Percentiles rank a stretch among this genome's conserved stretches.
Evolutionary conservation across 148 eudicot genomes (phyloP).

Genomic region (Nepenthes mirabilis): DNA sequence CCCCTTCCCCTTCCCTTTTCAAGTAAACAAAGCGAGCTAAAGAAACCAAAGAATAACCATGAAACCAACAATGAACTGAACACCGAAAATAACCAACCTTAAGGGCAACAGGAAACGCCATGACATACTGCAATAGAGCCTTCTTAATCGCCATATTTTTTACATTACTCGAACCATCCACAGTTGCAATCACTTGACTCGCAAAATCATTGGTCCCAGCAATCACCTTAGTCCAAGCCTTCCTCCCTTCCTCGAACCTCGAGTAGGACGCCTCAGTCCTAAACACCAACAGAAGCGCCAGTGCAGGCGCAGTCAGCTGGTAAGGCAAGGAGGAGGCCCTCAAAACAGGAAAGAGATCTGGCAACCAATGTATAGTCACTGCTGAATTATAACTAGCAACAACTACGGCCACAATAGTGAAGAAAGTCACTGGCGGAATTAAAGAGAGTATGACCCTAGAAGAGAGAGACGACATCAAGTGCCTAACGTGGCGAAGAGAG

Average conservation of each 20-base stretch:
- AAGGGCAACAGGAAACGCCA: constrained; percentile 89
- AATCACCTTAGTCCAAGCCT: constrained; percentile 86
- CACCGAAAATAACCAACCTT: constrained; percentile 41
- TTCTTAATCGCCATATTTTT: constrained; percentile 23
- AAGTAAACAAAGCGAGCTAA: too few species aligned
- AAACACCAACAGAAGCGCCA: constrained; percentile 83
- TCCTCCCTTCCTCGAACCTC: constrained; percentile 81
- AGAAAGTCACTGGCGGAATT: constrained; percentile 70
- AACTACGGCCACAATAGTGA: constrained; percentile 64
- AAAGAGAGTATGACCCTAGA: constrained; percentile 86
- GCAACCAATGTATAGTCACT: constrained; percentile 47
- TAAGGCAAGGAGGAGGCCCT: constrained; percentile 84
- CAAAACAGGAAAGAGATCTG: constrained; percentile 61
- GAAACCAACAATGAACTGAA: too few species aligned
- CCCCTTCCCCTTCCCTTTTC: too few species aligned
- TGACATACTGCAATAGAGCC: constrained; percentile 76
- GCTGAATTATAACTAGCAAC: constrained; percentile 68
- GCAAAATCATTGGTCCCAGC: constrained; percentile 70
- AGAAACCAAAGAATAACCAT: too few species aligned
- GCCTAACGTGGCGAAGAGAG: constrained; percentile 74
- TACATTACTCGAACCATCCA: constrained; percentile 34
- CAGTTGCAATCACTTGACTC: constrained; percentile 62
- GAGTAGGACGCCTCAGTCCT: constrained; percentile 97
- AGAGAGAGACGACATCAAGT: constrained; percentile 48
- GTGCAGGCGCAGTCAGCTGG: constrained; percentile 90